Evolutionary conservation across 2,329 filamentous ascomycete species (phyloP), one percentile per base, ranked within the genome.

Genomic region (Beauveria varroae): DNA sequence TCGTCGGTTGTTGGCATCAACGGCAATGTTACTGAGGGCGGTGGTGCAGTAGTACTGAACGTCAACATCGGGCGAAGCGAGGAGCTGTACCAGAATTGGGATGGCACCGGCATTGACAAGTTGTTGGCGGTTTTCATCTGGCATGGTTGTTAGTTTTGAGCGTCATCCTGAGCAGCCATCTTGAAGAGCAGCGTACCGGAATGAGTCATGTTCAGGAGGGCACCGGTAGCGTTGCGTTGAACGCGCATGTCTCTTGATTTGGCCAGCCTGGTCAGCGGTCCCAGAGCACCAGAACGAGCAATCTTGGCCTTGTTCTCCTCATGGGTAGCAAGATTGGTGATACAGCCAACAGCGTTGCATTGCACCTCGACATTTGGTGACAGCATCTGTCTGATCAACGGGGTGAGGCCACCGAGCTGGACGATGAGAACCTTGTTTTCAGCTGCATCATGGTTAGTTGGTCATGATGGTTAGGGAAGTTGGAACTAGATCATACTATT

Each of bases 301-400:
- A 99, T 99, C 78, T 96, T 97, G 62, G 95, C 93, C 79, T 99
- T 99, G 79, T 99, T 99, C 68, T 98, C 95, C 77, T 99, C 95
- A 71, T 99, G 95, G 3, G 95, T 99, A 60, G 95, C 95, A 61
- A 99, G 78, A 72, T 99, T 99, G 51, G 95, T 99, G 74, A 99
- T 99, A 79, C 95, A 99, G 57, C 95, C 95, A 64, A 99, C 95
- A 49, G 95, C 95, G 75, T 99, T 99, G 81, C 95, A 99, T 76
- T 99, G 95, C 28, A 99, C 95, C 74, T 99, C 95, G 67, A 99
- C 95, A 69, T 99, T 99, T 52, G 89, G 85, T 61, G 93, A 98
- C 78, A 96, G 91, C 95, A 99, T 99, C 77, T 99, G 95, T 66
- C 91, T 89, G 76, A 98, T 99, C 63, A 99, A 83, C 58, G 95